phyloP scores from a whole-genome alignment of 208 protist species.

The Angomonas ambiguus region DNA sequence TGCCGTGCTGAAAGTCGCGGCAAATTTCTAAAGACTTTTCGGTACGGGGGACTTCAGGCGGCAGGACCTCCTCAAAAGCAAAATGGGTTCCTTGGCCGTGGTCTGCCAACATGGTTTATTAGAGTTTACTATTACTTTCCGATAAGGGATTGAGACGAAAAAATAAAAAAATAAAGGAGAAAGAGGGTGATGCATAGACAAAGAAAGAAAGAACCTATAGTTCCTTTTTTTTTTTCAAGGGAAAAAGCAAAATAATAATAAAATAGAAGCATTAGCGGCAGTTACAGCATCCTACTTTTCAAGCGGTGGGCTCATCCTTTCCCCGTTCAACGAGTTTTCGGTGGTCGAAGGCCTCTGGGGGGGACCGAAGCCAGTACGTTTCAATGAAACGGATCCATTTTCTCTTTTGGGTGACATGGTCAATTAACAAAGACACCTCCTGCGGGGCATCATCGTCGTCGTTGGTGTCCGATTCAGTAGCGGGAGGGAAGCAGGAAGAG shows the following conservation, averaged over 20 bases:
- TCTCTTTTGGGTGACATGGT: not conserved
- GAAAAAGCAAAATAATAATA: constrained; percentile 13
- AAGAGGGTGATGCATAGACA: not conserved
- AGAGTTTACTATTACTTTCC: not conserved
- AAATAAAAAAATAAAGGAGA: constrained; percentile 9
- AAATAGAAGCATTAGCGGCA: not conserved
- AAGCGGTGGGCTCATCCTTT: too few relatives aligned
- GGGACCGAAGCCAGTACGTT: not conserved
- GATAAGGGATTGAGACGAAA: not conserved
- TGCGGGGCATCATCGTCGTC: too few relatives aligned
- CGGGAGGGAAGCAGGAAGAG: too few relatives aligned
- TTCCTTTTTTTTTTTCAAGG: not conserved
- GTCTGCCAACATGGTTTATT: constrained; percentile 58
- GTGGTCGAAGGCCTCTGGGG: constrained; percentile 15
- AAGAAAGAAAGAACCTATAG: constrained; percentile 10
- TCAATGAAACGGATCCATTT: not conserved
- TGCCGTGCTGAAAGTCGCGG: constrained; percentile 92
- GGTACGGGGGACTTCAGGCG: constrained; percentile 51
- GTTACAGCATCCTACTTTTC: too few relatives aligned
- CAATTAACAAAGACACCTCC: too few relatives aligned
- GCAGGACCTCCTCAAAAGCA: constrained; percentile 76
- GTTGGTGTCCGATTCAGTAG: too few relatives aligned
- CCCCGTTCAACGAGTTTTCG: too few relatives aligned
- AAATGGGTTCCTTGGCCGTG: constrained; percentile 49
- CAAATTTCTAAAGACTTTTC: constrained; percentile 90